Evolutionary conservation across 768 basidiomycete genomes (phyloP).

Genomic region (Serendipita sp.): DNA sequence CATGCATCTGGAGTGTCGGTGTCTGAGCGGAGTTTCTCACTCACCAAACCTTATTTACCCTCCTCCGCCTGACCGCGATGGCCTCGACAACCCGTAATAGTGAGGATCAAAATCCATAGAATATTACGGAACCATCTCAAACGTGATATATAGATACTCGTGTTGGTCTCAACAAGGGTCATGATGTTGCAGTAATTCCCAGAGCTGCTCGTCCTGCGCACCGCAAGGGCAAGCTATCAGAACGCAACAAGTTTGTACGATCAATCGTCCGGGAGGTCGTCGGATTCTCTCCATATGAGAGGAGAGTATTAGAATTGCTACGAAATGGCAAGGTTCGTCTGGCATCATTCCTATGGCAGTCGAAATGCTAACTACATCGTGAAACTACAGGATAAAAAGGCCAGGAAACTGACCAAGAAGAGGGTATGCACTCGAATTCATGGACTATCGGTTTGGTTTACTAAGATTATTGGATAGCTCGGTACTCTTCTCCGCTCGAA

Average conservation of each 20-base stretch:
- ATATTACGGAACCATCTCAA: not conserved
- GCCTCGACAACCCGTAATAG: slow-evolving; percentile 7
- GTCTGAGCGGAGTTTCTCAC: not conserved
- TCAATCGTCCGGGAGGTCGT: slow-evolving; percentile 91
- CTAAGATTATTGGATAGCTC: slow-evolving; percentile 37
- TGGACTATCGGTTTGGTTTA: not conserved
- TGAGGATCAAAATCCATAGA: not conserved
- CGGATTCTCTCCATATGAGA: slow-evolving; percentile 95
- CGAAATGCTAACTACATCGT: not conserved
- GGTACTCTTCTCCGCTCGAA: slow-evolving; percentile 97
- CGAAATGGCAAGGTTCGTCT: slow-evolving; percentile 83
- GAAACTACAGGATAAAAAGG: slow-evolving; percentile 80
- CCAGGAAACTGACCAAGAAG: slow-evolving; percentile 98
- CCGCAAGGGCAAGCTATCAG: slow-evolving; percentile 81
- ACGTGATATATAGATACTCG: slow-evolving; percentile 49
- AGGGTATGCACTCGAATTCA: slow-evolving; percentile 46
- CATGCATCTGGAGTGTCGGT: not conserved
- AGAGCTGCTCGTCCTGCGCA: slow-evolving; percentile 66
- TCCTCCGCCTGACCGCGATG: not conserved
- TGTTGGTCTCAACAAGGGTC: slow-evolving; percentile 73
- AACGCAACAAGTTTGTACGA: slow-evolving; percentile 87
- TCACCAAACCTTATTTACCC: not conserved
- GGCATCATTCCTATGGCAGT: not conserved
- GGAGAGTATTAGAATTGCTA: slow-evolving; percentile 93
- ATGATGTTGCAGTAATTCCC: slow-evolving; percentile 72